Evolutionary conservation across 495 filamentous ascomycete species (phyloP).

Genomic region (Ascobolus immersus): DNA sequence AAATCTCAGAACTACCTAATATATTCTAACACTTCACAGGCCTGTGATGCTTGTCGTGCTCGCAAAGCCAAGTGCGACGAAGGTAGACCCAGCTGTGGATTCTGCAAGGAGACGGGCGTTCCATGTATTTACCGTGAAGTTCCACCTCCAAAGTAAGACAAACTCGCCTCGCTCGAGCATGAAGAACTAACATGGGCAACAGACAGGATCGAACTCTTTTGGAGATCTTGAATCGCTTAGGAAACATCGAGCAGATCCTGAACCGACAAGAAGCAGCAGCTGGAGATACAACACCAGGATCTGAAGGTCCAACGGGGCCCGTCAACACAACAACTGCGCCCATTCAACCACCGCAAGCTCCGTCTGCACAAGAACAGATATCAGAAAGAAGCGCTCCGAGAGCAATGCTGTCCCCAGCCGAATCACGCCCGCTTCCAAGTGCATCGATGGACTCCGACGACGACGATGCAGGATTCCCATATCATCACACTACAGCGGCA

Average conservation of each 20-base stretch:
- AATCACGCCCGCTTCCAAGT: neutral
- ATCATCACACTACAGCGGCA: constrained; percentile 43
- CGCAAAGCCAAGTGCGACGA: constrained; percentile 41
- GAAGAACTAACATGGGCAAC: neutral
- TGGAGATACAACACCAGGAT: neutral
- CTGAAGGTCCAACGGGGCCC: neutral
- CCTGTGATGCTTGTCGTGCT: constrained; percentile 34
- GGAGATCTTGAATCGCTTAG: constrained; percentile 15
- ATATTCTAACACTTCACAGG: constrained; percentile 17
- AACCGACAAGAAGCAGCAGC: constrained; percentile 3
- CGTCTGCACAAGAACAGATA: neutral
- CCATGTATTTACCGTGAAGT: constrained; percentile 34
- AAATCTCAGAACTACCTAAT: neutral
- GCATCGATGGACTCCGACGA: constrained; percentile 5
- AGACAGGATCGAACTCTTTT: constrained; percentile 16
- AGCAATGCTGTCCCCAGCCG: too few relatives aligned
- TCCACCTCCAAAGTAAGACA: constrained; percentile 30
- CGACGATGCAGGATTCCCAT: constrained; percentile 29
- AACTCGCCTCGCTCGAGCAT: neutral
- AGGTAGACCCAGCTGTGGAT: constrained; percentile 31
- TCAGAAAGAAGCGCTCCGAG: too few relatives aligned
- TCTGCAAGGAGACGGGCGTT: constrained; percentile 31
- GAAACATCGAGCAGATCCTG: constrained; percentile 13
- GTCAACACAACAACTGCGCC: neutral
- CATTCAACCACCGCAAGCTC: neutral